Conservation (phyloP, 768 basidiomycete genomes). For the Boletus reticulatus region DNA sequence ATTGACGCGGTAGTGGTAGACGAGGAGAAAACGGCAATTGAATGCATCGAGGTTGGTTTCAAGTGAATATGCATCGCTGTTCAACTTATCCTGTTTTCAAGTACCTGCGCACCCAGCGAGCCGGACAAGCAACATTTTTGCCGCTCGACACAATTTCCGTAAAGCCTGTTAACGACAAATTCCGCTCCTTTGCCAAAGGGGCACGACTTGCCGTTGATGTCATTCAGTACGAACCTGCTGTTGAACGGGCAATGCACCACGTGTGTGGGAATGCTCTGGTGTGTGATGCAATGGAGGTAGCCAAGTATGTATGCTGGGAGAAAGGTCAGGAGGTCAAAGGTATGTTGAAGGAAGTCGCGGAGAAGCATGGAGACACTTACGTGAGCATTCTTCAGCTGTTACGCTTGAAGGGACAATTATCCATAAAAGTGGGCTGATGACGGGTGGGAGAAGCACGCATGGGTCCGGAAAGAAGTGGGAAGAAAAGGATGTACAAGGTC, state of each 20-base stretch:
- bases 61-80: background rate
- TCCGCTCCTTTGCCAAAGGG: constrained; percentile 86
- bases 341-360: constrained; percentile 51
- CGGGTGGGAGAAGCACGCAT: constrained; percentile 85
- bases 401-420: constrained; percentile 96
- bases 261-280: constrained; percentile 94
- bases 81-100: constrained; percentile 28
- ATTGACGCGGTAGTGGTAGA: constrained; percentile 96
- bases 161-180: constrained; percentile 92
- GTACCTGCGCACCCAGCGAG: constrained; percentile 94
- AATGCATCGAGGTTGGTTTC: constrained; percentile 83
- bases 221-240: constrained; percentile 75
- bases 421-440: constrained; percentile 96
- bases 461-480: constrained; percentile 87
- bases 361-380: background rate
- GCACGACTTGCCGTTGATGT: constrained; percentile 85
- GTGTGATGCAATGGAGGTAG: constrained; percentile 94
- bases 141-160: constrained; percentile 97
- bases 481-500: constrained; percentile 90
- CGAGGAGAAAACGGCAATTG: constrained; percentile 94
- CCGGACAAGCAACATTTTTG: constrained; percentile 96
- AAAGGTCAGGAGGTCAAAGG: constrained; percentile 97
- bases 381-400: constrained; percentile 57
- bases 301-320: constrained; percentile 87
- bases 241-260: constrained; percentile 94